Evolutionary conservation across 2,329 filamentous ascomycete species (phyloP), one percentile per base, ranked within the genome.

Genomic region (Hortaea werneckii): DNA sequence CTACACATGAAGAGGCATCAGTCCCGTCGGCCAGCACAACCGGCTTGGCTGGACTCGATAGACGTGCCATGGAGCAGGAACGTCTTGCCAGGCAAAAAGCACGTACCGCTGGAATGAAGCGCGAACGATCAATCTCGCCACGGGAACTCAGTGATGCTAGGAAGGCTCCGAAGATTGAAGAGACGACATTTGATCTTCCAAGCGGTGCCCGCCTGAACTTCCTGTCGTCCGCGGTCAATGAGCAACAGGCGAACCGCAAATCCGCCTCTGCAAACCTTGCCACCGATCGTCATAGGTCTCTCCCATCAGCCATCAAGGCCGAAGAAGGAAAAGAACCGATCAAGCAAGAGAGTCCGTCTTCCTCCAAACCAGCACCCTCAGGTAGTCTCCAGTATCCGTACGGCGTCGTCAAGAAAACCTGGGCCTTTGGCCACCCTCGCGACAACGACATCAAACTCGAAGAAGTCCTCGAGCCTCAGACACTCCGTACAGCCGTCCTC

Each of bases 11-110:
- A 29, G 42, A 3, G 5, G 13, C 5, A 13, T 5, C 29, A 11
- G 20, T 11, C 9, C 5, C 28, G 26, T 20, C 43, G 12, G 29
- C 5, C 10, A 12, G 12, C 10, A 29, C 29, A 47, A 29, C 20
- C 4, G 47, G 48, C 6, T 55, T 79, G 0, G 58, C 75, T 4
- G 75, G 76, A 3, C 65, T 94, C 1, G 77, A 95, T 67, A 78
- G 89, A 32, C 87, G 82, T 64, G 77, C 79, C 43, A 92, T 95
- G 87, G 90, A 95, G 63, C 73, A 81, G 57, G 87, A 94, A 61
- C 80, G 90, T 37, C 74, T 94, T 10, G 81, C 79, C 20, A 77
- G 89, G 54, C 64, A 80, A 13, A 73, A 38, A 29, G 27, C 30
- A 7, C 40, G 40, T 30, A 12, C 67, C 35, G 20, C 20, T 20